Percentiles rank a stretch among this genome's conserved stretches.
These are phyloP conservation scores for Nepenthes mirabilis DNA, from an alignment of 148 eudicot genomes.

Conservation along the genomic window DNA sequence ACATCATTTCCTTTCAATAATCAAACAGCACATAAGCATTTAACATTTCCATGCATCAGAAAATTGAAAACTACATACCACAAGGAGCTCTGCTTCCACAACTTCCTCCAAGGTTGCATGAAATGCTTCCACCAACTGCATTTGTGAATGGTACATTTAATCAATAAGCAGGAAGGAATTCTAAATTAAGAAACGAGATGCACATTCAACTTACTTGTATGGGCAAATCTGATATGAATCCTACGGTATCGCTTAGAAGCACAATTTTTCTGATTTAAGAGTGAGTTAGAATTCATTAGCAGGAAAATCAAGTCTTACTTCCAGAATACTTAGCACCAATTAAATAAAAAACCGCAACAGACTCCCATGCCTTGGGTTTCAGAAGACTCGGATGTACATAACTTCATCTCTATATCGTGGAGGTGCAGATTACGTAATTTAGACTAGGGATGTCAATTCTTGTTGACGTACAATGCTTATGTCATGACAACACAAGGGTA, in stretches of 20 bases:
- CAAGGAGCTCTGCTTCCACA: slow-evolving; percentile 89
- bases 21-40: not conserved
- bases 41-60: not conserved
- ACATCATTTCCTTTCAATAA: too few relatives aligned
- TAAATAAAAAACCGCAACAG: not conserved
- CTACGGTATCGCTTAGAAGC: slow-evolving; percentile 91
- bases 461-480: too few relatives aligned
- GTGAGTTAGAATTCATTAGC: slow-evolving; percentile 10
- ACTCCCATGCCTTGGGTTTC: too few relatives aligned
- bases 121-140: slow-evolving; percentile 88
- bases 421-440: too few relatives aligned
- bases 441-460: too few relatives aligned
- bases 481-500: too few relatives aligned
- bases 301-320: not conserved
- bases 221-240: slow-evolving; percentile 95
- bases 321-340: not conserved
- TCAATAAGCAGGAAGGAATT: not conserved
- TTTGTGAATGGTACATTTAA: slow-evolving; percentile 4
- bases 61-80: slow-evolving; percentile 31
- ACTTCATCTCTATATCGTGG: too few relatives aligned
- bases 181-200: not conserved
- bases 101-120: slow-evolving; percentile 99
- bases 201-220: slow-evolving; percentile 45
- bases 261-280: slow-evolving; percentile 56
- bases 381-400: too few relatives aligned